Base-by-base conservation (phyloP, 73 alveolate species). In the Tetrahymena borealis region DNA sequence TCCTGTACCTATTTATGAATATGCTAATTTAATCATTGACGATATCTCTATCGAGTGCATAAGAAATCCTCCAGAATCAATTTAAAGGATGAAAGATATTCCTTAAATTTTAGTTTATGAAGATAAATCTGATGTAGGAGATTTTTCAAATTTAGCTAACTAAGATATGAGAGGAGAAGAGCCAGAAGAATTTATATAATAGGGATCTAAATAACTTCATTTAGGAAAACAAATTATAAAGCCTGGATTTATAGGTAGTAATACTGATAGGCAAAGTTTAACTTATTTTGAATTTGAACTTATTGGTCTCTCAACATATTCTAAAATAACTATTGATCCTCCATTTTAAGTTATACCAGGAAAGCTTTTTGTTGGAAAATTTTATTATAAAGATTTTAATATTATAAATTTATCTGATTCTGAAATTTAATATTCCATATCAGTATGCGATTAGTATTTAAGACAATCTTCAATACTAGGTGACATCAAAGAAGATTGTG, bases 11-110 rank as follows among this genome's bases (percentile, higher is more conserved):
- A 79, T 93, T n/a, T 93, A 79, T 85, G 78, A 93, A 39, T 60
- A 38, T 15, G 93, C 93, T 0, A 60, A 93, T 90, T 77, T 93
- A 39, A 85, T 93, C 39, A 96, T 97, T 36, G 99, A 97, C 38
- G 99, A 97, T 40, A 94, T 97, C 33, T 98, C 99, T n/a, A 95
- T 97, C 33, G 85, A 96, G 78, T 93, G 97, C 78, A 96, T 97
- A 41, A 79, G 99, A n/a, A 96, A 97, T 91, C 98, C 99, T 37
- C 99, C 99, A 18, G 85, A 60, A 60, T 60, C 85, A 18, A 60
- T 60, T 20, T 6, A 1, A 60, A 60, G 38, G 10, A 24, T 35
- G 11, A 60, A 60, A 24, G 3, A 60, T 7, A 60, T 60, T 16
- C 85, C 85, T 60, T 60, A 60, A 15, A 60, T 60, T 18, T 60